Evolutionary conservation across 371 early-diverging fungal species (phyloP).

Genomic region (Mortierella sp.): DNA sequence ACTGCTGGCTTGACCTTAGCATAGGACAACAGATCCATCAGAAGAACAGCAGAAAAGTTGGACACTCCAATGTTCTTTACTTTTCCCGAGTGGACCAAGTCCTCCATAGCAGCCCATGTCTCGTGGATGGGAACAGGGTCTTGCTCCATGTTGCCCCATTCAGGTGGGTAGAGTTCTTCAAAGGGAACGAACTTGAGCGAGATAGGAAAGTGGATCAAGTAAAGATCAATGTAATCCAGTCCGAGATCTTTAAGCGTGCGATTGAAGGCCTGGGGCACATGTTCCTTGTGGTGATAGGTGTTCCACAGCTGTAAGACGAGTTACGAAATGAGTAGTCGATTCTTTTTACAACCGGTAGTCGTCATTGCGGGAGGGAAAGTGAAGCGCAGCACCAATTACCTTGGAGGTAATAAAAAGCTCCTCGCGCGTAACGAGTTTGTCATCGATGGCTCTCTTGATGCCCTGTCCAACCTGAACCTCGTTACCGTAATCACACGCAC

Average conservation of each 20-base stretch:
- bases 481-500: constrained; percentile 65
- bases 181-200: constrained; percentile 54
- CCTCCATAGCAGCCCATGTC: constrained; percentile 60
- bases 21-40: constrained; percentile 62
- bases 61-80: constrained; percentile 69
- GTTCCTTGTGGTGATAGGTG: constrained; percentile 54
- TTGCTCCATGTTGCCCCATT: constrained; percentile 52
- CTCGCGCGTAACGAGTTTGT: constrained; percentile 72
- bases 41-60: constrained; percentile 63
- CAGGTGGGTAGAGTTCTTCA: constrained; percentile 43
- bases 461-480: constrained; percentile 75
- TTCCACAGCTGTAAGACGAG: constrained; percentile 63
- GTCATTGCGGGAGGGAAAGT: too few relatives aligned
- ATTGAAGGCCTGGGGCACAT: constrained; percentile 54
- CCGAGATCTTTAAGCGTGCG: constrained; percentile 57
- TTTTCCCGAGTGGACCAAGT: constrained; percentile 57
- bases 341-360: too few relatives aligned
- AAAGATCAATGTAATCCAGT: constrained; percentile 78
- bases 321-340: too few relatives aligned
- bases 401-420: constrained; percentile 80
- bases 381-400: too few relatives aligned
- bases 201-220: constrained; percentile 79
- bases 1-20: constrained; percentile 61
- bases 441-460: constrained; percentile 60
- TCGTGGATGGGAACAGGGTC: constrained; percentile 52